Evolutionary conservation across 2,329 filamentous ascomycete genomes (phyloP).

Genomic region (Boeremia exigua): DNA sequence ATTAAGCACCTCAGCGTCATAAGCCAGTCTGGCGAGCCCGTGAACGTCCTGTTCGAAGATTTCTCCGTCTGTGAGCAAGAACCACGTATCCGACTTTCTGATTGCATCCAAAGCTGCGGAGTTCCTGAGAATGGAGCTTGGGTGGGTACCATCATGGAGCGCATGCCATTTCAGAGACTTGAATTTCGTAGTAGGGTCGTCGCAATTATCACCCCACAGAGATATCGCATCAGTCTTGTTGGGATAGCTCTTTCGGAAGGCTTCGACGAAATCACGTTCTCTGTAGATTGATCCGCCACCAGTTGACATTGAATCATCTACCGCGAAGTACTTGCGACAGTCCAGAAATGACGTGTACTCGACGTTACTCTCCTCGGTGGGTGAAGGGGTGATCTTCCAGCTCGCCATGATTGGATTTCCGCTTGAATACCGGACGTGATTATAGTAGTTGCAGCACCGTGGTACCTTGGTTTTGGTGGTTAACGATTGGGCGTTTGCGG

Average conservation of each 20-base stretch:
- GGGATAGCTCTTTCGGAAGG: constrained; percentile 11
- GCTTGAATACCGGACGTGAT: neutral
- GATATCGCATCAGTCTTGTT: constrained; percentile 23
- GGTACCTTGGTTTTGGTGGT: too few relatives aligned
- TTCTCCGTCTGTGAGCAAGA: constrained; percentile 42
- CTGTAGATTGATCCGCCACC: constrained; percentile 20
- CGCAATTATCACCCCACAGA: constrained; percentile 30
- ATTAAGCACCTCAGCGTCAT: constrained; percentile 22
- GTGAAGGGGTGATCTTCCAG: constrained; percentile 24
- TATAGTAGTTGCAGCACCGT: too few relatives aligned
- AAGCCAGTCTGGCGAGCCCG: constrained; percentile 27
- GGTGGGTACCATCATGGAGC: constrained; percentile 25
- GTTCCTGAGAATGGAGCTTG: constrained; percentile 29
- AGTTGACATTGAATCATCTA: constrained; percentile 43
- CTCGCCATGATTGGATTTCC: constrained; percentile 13
- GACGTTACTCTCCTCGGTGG: constrained; percentile 1
- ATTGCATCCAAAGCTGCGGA: constrained; percentile 24
- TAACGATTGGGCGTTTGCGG: too few relatives aligned
- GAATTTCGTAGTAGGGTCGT: constrained; percentile 20
- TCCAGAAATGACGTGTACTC: constrained; percentile 20
- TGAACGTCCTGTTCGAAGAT: constrained; percentile 30
- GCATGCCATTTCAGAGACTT: constrained; percentile 20
- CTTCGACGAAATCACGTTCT: constrained; percentile 28
- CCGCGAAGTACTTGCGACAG: constrained; percentile 40
- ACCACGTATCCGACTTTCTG: constrained; percentile 37